phyloP scores from a whole-genome alignment of 371 early-diverging fungal genomes.

The Lichtheimia ornata region DNA sequence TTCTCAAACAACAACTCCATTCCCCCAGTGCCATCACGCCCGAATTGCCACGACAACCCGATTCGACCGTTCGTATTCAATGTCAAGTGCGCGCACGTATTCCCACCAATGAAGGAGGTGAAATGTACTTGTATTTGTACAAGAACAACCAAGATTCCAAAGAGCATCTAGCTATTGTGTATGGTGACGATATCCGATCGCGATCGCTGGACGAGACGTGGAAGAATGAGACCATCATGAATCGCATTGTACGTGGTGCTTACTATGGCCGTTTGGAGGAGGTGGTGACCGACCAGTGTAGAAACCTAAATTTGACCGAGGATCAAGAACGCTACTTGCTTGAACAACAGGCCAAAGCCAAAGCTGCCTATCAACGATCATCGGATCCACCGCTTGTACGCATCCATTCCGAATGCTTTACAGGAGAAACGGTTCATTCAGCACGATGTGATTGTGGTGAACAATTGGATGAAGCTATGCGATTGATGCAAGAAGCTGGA shows the following conservation, averaged over 20 bases:
- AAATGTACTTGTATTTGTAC: conserved; percentile 85
- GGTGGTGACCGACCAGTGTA: conserved; percentile 46
- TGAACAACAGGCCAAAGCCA: conserved; percentile 38
- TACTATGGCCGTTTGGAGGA: conserved; percentile 62
- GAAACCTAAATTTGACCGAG: conserved; percentile 30
- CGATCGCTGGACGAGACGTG: conserved; percentile 65
- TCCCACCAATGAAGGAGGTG: conserved; percentile 81
- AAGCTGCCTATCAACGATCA: conserved; percentile 25
- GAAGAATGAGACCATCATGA: conserved; percentile 75
- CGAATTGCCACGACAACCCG: conserved; percentile 20
- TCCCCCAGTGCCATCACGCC: conserved; percentile 49
- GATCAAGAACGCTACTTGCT: conserved; percentile 42
- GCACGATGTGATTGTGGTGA: conserved; percentile 96
- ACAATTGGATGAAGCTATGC: conserved; percentile 93
- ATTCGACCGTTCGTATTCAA: conserved; percentile 38
- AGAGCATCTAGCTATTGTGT: conserved; percentile 93
- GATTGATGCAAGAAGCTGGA: conserved; percentile 78
- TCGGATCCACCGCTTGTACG: conserved; percentile 74
- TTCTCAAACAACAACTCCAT: conserved; percentile 49
- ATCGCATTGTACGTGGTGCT: conserved; percentile 81
- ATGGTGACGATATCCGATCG: conserved; percentile 79
- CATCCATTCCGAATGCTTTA: conserved; percentile 96
- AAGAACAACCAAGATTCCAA: conserved; percentile 83
- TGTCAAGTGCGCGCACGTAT: conserved; percentile 87
- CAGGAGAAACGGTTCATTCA: conserved; percentile 93